Evolutionary conservation across 2,329 filamentous ascomycete species (phyloP).

Genomic region (Cryphonectria radicalis): DNA sequence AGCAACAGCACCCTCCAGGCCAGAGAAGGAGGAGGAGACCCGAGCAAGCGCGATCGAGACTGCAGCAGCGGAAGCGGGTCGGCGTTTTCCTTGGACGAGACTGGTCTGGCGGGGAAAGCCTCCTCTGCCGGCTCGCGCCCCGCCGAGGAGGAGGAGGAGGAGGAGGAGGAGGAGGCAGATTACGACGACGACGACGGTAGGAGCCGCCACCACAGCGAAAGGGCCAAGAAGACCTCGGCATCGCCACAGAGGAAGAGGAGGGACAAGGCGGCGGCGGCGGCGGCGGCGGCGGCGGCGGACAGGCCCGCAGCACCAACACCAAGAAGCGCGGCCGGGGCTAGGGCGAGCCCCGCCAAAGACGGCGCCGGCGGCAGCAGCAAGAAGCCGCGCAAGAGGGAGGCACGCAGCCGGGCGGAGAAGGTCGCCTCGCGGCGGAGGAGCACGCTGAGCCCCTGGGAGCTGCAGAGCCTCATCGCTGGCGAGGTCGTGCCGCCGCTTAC

Average conservation of each 20-base stretch:
- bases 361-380: neutral
- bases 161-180: neutral
- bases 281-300: too few species aligned
- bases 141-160: neutral
- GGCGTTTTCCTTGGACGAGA: slow-evolving; percentile 22
- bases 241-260: slow-evolving; percentile 17
- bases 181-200: neutral
- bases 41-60: slow-evolving; percentile 24
- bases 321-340: neutral
- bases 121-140: neutral
- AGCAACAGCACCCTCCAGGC: neutral
- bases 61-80: slow-evolving; percentile 18
- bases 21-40: slow-evolving; percentile 15
- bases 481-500: slow-evolving; percentile 33
- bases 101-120: slow-evolving; percentile 13
- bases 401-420: slow-evolving; percentile 53
- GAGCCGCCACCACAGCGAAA: neutral
- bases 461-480: slow-evolving; percentile 65
- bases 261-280: neutral
- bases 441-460: slow-evolving; percentile 75
- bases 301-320: slow-evolving; percentile 1
- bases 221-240: slow-evolving; percentile 9
- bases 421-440: slow-evolving; percentile 68
- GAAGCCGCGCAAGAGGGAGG: slow-evolving; percentile 48
- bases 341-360: neutral